Evolutionary conservation across 129 eudicot genomes (phyloP).

Genomic region (Mikania micrantha): DNA sequence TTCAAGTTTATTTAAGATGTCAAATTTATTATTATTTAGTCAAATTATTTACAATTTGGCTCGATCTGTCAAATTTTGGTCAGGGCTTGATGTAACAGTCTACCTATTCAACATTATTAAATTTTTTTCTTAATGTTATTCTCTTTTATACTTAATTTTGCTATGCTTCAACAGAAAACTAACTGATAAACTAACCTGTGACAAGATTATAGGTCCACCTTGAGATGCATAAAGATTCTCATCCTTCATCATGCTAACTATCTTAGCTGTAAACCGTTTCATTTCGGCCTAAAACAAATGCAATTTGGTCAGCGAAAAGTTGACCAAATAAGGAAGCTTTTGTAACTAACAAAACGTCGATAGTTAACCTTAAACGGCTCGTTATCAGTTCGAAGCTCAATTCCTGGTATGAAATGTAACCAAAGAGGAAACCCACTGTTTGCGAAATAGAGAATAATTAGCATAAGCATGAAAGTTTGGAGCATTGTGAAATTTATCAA

Average conservation of each 20-base stretch:
- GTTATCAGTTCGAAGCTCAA: constrained; percentile 75
- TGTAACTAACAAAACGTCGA: neutral
- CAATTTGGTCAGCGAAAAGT: neutral
- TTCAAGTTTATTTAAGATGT: no score
- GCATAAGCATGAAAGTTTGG: neutral
- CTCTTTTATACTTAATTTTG: neutral
- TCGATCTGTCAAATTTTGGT: no score
- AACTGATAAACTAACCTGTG: constrained; percentile 61
- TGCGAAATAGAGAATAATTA: neutral
- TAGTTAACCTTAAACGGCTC: constrained; percentile 78
- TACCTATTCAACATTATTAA: no score
- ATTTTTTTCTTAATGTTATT: neutral
- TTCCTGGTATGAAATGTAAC: constrained; percentile 90
- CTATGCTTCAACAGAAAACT: no score
- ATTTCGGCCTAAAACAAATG: constrained; percentile 55
- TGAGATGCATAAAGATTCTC: constrained; percentile 87
- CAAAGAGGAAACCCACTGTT: constrained; percentile 95
- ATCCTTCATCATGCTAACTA: constrained; percentile 82
- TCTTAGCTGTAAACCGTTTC: constrained; percentile 87
- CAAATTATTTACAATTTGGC: no score
- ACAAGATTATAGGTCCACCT: constrained; percentile 92
- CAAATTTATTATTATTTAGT: no score
- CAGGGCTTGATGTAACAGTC: no score
- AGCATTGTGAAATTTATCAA: neutral
- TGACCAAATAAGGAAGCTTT: neutral